phyloP scores from a whole-genome alignment of 352 stramenopile genomes.

The Phytophthora pini region DNA sequence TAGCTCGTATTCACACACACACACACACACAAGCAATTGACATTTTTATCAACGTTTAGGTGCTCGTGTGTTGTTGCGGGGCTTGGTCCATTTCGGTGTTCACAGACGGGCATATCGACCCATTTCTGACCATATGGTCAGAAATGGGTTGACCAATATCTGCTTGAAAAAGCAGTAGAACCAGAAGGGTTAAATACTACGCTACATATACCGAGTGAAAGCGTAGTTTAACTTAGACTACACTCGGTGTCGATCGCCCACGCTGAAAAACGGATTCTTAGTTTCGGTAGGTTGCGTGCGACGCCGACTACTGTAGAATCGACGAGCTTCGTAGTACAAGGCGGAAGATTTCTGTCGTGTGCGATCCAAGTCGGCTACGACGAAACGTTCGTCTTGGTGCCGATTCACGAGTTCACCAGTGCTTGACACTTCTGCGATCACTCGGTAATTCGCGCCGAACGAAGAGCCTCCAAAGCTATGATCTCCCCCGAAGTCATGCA shows the following conservation, averaged over 20 bases:
- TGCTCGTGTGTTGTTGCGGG: too few relatives aligned
- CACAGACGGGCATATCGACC: slow-evolving; percentile 1
- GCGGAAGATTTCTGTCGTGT: slow-evolving; percentile 21
- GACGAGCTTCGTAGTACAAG: neutral
- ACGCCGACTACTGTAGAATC: slow-evolving; percentile 2
- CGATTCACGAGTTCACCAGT: neutral
- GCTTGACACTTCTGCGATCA: slow-evolving; percentile 11
- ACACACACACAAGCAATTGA: too few relatives aligned
- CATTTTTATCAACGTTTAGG: too few relatives aligned
- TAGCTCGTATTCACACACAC: too few relatives aligned
- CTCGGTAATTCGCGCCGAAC: slow-evolving; percentile 24
- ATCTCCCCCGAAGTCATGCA: slow-evolving; percentile 48
- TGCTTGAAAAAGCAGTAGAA: too few relatives aligned
- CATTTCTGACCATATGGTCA: slow-evolving; percentile 19
- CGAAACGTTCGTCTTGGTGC: slow-evolving; percentile 6
- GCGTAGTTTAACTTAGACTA: too few relatives aligned
- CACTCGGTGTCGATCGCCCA: too few relatives aligned
- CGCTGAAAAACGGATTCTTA: neutral
- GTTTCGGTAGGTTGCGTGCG: slow-evolving; percentile 1
- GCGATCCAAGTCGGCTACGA: slow-evolving; percentile 4
- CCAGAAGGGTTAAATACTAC: too few relatives aligned
- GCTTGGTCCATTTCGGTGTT: slow-evolving; percentile 10
- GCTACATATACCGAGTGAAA: too few relatives aligned
- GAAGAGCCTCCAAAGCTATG: slow-evolving; percentile 18
- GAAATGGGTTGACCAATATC: slow-evolving; percentile 7